phyloP scores from a whole-genome alignment of 139 green algal species.

The Microglena sp. region DNA sequence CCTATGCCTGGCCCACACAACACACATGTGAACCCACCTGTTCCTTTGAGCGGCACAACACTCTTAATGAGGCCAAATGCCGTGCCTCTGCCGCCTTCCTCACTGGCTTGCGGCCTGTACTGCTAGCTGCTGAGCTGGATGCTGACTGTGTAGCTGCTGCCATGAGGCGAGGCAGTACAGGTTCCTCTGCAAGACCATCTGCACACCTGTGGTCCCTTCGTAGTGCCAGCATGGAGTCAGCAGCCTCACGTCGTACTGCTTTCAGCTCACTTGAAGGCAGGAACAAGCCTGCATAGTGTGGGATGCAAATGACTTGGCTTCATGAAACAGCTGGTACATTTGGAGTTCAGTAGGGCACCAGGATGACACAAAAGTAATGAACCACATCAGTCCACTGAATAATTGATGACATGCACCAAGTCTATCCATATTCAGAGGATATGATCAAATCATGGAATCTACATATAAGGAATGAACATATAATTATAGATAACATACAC shows the following conservation, averaged over 20 bases:
- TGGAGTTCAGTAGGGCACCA: too few relatives aligned
- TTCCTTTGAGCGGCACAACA: conserved; percentile 66
- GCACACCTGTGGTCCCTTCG: conserved; percentile 5
- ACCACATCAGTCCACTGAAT: too few relatives aligned
- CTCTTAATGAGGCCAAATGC: conserved; percentile 14
- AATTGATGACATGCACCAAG: too few relatives aligned
- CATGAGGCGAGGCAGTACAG: conserved; percentile 37
- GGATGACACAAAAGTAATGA: too few relatives aligned
- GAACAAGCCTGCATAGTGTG: conserved; percentile 42
- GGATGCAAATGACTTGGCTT: not conserved
- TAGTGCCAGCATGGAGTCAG: conserved; percentile 35
- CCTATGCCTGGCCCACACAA: not conserved
- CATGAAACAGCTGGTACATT: too few relatives aligned
- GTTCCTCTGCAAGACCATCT: conserved; percentile 15
- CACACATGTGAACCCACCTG: conserved; percentile 23
- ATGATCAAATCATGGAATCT: too few relatives aligned
- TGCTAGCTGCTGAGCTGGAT: not conserved
- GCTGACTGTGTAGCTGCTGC: not conserved
- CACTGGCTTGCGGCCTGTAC: not conserved
- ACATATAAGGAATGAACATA: too few relatives aligned
- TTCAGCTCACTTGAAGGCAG: conserved; percentile 50
- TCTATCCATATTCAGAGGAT: too few relatives aligned
- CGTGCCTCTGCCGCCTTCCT: not conserved
- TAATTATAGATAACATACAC: too few relatives aligned
- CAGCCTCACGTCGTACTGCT: conserved; percentile 44